Base-by-base conservation (phyloP, 441 rosid species). In the Aleurites moluccanus region DNA sequence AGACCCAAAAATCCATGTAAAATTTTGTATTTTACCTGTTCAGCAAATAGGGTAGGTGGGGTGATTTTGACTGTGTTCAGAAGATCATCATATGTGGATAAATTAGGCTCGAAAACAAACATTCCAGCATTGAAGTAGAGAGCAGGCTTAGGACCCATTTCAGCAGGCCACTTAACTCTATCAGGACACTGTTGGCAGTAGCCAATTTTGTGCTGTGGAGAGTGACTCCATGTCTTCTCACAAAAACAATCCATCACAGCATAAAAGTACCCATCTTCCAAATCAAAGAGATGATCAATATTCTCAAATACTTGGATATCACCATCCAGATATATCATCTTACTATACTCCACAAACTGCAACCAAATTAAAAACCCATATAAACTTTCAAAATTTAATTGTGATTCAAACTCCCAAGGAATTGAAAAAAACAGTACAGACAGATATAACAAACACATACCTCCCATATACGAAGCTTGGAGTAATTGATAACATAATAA, bases 401-500 rank as follows among this genome's bases (percentile, higher is more conserved):
- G 7, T 6, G 7, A 38, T 38, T 9, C 40, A 38, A 38, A 38
- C 40, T 38, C 40, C 6, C 2, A 38, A 35, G 6, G 40, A 38
- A 38, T 38, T 38, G 40, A 38, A 38, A 6, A 6, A 5, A 38
- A 38, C 8, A 38, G 40, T 5, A 35, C 38, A 11, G 23, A 10
- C 2, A 28, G 6, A n/a, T 27, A 27, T 10, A 23, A 64, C 2
- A 16, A 2, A 21, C 18, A n/a, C 59, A 2, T 82, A 91, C 98
- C 92, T 92, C 88, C 98, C 98, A 94, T 1, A 92, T 90, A 72
- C 98, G 97, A 68, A 91, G 94, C 84, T 92, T 92, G 73, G 97
- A 91, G 84, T 93, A 93, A 80, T 92, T 93, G 83, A 92, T 91
- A 73, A 93, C 93, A 33, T 93, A 93, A 59, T 94, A 87, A 53